Evolutionary conservation across 2,329 filamentous ascomycete species (phyloP).

Genomic region (Talaromyces atroroseus): DNA sequence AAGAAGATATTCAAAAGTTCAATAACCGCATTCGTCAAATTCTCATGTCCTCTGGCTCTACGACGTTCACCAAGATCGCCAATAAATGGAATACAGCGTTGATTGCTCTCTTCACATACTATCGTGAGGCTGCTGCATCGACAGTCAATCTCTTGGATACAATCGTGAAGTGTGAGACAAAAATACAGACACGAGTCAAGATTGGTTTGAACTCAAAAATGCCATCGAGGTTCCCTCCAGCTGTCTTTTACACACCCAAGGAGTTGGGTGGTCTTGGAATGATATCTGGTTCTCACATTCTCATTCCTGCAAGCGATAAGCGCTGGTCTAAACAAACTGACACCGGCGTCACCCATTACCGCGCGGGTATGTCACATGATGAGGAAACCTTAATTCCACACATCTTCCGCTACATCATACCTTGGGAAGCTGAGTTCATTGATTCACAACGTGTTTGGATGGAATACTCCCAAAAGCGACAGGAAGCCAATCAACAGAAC

Average conservation of each 20-base stretch:
- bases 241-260: constrained; percentile 98
- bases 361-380: constrained; percentile 95
- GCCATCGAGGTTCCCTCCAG: constrained; percentile 96
- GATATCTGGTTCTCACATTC: constrained; percentile 97
- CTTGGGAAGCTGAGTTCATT: constrained; percentile 98
- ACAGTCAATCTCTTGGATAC: constrained; percentile 92
- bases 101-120: constrained; percentile 97
- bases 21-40: constrained; percentile 99
- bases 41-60: constrained; percentile 98
- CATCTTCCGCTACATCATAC: constrained; percentile 98
- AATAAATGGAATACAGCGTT: constrained; percentile 99
- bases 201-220: constrained; percentile 99
- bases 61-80: constrained; percentile 98
- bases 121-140: constrained; percentile 93
- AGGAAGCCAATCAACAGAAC: constrained; percentile 96
- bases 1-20: constrained; percentile 97
- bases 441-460: constrained; percentile 99
- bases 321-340: constrained; percentile 98
- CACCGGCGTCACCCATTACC: constrained; percentile 92
- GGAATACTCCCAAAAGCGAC: constrained; percentile 95
- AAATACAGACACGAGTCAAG: constrained; percentile 98
- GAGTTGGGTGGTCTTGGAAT: constrained; percentile 95
- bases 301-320: constrained; percentile 96
- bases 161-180: constrained; percentile 98
- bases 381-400: constrained; percentile 97